Percentiles rank a stretch among this genome's conserved stretches.
Evolutionary conservation across 176 grass and related monocot species (phyloP).

Genomic region (Oryza meyeriana): DNA sequence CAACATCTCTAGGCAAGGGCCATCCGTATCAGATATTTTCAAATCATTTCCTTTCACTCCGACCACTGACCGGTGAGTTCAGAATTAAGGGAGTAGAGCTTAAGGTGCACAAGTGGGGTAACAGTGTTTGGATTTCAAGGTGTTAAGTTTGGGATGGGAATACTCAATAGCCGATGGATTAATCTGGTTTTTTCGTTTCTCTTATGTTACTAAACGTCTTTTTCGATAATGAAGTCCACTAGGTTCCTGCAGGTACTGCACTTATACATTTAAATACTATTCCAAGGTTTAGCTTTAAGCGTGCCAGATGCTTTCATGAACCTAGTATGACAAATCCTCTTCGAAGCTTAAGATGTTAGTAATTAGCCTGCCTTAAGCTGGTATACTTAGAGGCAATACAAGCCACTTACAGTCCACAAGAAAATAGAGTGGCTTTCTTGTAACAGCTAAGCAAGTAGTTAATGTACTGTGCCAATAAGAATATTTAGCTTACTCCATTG

Average conservation of each 20-base stretch:
- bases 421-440: neutral
- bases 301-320: neutral
- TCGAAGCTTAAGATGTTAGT: neutral
- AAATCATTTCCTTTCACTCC: neutral
- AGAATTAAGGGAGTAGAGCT: neutral
- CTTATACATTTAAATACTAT: neutral
- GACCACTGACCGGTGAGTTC: neutral
- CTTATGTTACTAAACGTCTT: neutral
- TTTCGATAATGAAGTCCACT: neutral
- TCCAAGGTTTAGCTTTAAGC: neutral
- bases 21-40: neutral
- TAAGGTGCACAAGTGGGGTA: neutral
- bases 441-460: neutral
- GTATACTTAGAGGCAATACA: neutral
- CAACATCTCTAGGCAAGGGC: neutral
- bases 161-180: neutral
- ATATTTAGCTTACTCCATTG: neutral
- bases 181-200: neutral
- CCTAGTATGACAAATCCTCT: neutral
- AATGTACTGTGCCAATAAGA: neutral
- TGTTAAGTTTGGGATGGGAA: neutral
- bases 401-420: neutral
- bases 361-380: neutral
- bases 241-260: neutral
- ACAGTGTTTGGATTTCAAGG: neutral